Evolutionary conservation across 1,284 basidiomycete species (phyloP), one percentile per base, ranked within the genome.

Genomic region (Xerocomus amazonicus): DNA sequence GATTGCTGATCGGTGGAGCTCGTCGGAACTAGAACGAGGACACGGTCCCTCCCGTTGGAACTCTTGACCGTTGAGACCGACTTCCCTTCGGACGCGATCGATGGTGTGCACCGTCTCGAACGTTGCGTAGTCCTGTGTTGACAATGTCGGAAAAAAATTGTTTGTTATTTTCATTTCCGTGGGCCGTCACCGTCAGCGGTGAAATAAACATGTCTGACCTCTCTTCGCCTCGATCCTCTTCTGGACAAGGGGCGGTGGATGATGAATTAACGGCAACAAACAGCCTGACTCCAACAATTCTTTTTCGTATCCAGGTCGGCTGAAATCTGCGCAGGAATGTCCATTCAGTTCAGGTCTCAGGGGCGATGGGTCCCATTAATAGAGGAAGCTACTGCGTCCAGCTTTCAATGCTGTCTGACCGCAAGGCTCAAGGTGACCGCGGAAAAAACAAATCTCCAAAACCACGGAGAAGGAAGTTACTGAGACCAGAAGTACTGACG

Each of bases 121-220:
- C 32, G 46, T 45, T 62, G 51, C 45, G 40, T 51, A 56, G 51
- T 43, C 60, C 59, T 47, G 45, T 53, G 50, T 42, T 31, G 41
- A 59, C 49, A 42, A 52, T 43, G 43, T 29, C 38, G 28, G 42
- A 59, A 61, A 66, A 65, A 62, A 51, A 28, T 61, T 60, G 50
- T 60, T 64, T 48, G n/a, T 60, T 39, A 16, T 54, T 23, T 23
- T 61, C 63, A 61, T 61, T 66, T 61, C 60, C 60, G 63, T 41
- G 47, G 40, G 43, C 53, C 48, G 61, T 61, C 56, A 48, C 45
- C 38, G 46, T 63, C 50, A 23, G 33, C 43, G 39, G 42, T 52
- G 57, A 62, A 65, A 64, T 58, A 64, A 59, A 48, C 28, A 56
- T 23, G 39, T 50, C 59, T 45, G 49, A 58, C 44, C 55, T 48